Conservation (phyloP, 352 stramenopile genomes). For the Phytophthora tentaculata region DNA sequence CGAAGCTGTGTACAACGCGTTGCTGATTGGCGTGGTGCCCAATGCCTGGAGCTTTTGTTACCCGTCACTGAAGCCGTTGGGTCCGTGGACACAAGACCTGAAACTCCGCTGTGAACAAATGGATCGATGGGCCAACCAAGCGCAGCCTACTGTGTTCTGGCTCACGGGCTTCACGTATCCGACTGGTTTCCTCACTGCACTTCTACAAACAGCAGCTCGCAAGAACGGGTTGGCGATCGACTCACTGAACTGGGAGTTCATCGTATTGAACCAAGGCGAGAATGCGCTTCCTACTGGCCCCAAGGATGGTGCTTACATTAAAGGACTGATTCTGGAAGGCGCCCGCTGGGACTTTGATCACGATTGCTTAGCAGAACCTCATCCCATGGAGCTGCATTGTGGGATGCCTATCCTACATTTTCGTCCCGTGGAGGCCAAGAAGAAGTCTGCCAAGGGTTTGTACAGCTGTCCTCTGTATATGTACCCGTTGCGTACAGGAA, state of each 20-base stretch:
- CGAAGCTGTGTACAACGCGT: conserved; percentile 92
- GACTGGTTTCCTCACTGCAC: conserved; percentile 95
- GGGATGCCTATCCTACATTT: conserved; percentile 95
- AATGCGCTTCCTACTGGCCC: conserved; percentile 78
- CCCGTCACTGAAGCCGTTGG: conserved; percentile 94
- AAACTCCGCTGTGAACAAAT: conserved; percentile 92
- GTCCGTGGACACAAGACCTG: conserved; percentile 93
- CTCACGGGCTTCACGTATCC: conserved; percentile 97
- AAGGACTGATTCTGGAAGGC: conserved; percentile 93
- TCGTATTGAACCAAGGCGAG: conserved; percentile 91
- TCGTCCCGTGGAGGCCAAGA: conserved; percentile 95
- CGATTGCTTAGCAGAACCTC: conserved; percentile 87
- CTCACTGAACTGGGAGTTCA: conserved; percentile 95
- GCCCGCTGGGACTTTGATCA: conserved; percentile 93
- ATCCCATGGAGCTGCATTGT: conserved; percentile 93
- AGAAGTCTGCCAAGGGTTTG: conserved; percentile 91
- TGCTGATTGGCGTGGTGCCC: conserved; percentile 90
- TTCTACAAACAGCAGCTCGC: conserved; percentile 94
- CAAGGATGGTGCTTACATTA: conserved; percentile 93
- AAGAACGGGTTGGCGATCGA: conserved; percentile 97
- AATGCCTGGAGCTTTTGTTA: conserved; percentile 94
- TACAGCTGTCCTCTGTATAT: conserved; percentile 97
- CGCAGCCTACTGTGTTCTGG: conserved; percentile 93
- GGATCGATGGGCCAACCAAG: conserved; percentile 86
- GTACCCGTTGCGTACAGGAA: conserved; percentile 96